Evolutionary conservation across 495 filamentous ascomycete species (phyloP), one percentile per base, ranked within the genome.

Genomic region (Aspergillus nanangensis): DNA sequence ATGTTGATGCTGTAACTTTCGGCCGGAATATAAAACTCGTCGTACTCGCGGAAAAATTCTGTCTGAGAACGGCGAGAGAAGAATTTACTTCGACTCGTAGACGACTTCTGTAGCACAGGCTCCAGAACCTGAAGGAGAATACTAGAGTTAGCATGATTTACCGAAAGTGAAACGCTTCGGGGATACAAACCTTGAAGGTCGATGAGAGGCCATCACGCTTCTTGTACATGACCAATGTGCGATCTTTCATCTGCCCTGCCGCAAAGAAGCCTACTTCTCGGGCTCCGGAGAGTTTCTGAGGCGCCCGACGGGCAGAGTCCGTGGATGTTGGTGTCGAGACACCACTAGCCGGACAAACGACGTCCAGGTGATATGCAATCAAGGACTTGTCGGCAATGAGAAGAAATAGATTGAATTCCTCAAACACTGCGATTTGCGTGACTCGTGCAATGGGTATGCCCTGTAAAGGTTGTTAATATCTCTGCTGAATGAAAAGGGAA

Each of bases 11-110:
- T 84, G 65, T 86, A 95, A 59, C 88, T 93, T 60, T 99, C 93
- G n/a, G 88, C 83, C 5, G 93, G 92, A 52, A 99, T 92, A 68
- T 96, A 99, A 67, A 99, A 99, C 44, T 96, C 92, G 67, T 96
- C 93, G 57, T 88, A 99, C 56, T 97, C 93, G 49, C 94, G 83
- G 81, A 96, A 97, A 61, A 92, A 93, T 56, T 97, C 93, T 3
- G 93, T 96, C 46, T 78, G 82, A 10, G 90, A 88, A 20, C 76
- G 77, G 27, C 71, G 70, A 1, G 78, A 69, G 54, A 83, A 86
- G 31, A 95, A 71, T 8, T 87, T 80, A 18, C 76, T 76, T 47
- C 82, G 86, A 50, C 51, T 70, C 8, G 61, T 59, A 0, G 70
- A 47, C 21, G 71, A 71, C 57, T 95, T 95, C 47, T 96, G 89